Percentiles rank a stretch among this genome's conserved stretches.
phyloP scores from a whole-genome alignment of 2,329 filamentous ascomycete species.

The Phoma herbarum region DNA sequence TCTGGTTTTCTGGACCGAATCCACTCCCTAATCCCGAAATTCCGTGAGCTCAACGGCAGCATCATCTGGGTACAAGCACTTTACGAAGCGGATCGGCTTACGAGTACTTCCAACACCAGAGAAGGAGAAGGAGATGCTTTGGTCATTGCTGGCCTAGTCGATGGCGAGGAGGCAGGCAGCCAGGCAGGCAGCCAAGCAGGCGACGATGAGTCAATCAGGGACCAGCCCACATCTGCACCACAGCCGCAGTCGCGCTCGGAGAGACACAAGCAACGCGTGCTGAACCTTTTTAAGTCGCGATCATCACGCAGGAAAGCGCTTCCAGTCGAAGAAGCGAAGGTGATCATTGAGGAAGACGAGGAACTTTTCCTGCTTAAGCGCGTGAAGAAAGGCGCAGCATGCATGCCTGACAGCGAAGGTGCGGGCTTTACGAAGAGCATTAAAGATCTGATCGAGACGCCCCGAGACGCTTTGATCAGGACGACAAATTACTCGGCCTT shows the following conservation, averaged over 20 bases:
- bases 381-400: constrained; percentile 52
- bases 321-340: constrained; percentile 39
- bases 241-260: constrained; percentile 45
- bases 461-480: constrained; percentile 63
- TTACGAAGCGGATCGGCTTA: constrained; percentile 70
- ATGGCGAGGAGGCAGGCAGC: constrained; percentile 47
- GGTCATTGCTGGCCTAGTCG: constrained; percentile 52
- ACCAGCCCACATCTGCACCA: constrained; percentile 33
- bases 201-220: constrained; percentile 43
- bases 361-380: constrained; percentile 57
- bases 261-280: constrained; percentile 48
- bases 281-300: constrained; percentile 50
- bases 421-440: constrained; percentile 61
- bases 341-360: constrained; percentile 53
- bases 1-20: constrained; percentile 73
- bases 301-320: constrained; percentile 42
- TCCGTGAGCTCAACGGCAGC: constrained; percentile 72
- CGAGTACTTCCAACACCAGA: constrained; percentile 59
- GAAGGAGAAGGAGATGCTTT: constrained; percentile 59
- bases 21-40: constrained; percentile 71
- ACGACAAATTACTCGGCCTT: constrained; percentile 94
- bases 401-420: constrained; percentile 56
- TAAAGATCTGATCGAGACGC: constrained; percentile 57
- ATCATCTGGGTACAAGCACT: constrained; percentile 87
- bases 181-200: constrained; percentile 47